Evolutionary conservation across 306 rosid species (phyloP).

Genomic region (Cicer pinnatifidum): DNA sequence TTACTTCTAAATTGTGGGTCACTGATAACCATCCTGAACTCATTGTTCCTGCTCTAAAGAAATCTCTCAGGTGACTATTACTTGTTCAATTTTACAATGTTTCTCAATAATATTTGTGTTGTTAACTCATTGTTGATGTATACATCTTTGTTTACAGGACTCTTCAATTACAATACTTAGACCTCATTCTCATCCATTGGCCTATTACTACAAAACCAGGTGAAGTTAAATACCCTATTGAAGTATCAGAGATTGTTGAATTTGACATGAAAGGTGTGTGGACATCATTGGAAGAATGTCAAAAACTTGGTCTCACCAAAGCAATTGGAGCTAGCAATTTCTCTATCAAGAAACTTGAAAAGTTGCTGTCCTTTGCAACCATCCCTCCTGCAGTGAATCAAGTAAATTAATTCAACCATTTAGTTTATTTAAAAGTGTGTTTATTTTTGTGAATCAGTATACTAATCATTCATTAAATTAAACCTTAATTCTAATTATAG

Average conservation of each 20-base stretch:
- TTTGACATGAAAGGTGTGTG: conserved; percentile 74
- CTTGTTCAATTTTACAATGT: background rate
- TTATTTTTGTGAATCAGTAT: background rate
- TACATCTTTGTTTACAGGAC: conserved; percentile 44
- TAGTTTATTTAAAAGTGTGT: background rate
- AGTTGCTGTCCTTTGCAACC: conserved; percentile 62
- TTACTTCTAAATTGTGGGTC: conserved; percentile 60
- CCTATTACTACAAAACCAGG: conserved; percentile 52
- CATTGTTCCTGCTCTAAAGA: conserved; percentile 49
- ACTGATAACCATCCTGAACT: conserved; percentile 51
- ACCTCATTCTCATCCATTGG: conserved; percentile 54
- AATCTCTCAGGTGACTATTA: conserved; percentile 43
- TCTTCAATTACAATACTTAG: conserved; percentile 51
- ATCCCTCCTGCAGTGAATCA: conserved; percentile 77
- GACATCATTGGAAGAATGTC: conserved; percentile 76
- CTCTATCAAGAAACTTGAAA: conserved; percentile 67
- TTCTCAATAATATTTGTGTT: background rate
- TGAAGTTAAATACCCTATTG: conserved; percentile 54
- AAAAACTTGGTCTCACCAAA: conserved; percentile 78
- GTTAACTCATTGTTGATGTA: background rate
- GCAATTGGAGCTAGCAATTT: conserved; percentile 85
- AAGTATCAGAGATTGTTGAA: conserved; percentile 44
- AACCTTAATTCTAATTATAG: conserved; percentile 17
- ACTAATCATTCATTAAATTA: conserved; percentile 8
- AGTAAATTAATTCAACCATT: conserved; percentile 41